Base-by-base conservation (phyloP, 2,329 filamentous ascomycete species). In the Bipolaris bicolor region DNA sequence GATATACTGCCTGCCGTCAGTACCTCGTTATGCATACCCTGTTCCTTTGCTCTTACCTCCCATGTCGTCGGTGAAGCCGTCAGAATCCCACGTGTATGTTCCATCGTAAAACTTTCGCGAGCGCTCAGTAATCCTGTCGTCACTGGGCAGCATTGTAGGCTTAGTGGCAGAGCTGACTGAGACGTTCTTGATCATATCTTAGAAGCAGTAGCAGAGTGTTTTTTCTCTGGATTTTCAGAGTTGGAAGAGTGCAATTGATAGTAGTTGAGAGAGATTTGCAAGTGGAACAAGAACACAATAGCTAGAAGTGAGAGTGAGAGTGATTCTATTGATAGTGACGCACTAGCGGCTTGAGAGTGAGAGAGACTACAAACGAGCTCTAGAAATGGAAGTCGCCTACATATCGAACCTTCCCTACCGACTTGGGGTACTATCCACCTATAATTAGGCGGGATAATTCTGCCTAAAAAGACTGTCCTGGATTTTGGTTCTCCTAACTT, bases 31-130 rank as follows among this genome's bases (percentile, higher is more conserved):
- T 5, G 7, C 3, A 20, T 13, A 15, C 5, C 5, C 0, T 6
- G 18, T 3, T 43, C 7, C 5, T 37, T 16, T 11, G 16, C 44
- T 39, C 62, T 54, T 62, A 66, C 70, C 59, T 33, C 65, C 69
- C 5, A 46, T 24, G 3, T 70, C 67, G 29, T 74, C 70, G 24
- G 61, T 63, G 37, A 71, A 74, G 24, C 72, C 71, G 20, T 68
- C 46, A 0, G 57, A 48, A 47, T 65, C 46, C 66, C 67, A 68
- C 20, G 37, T 52, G 33, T 68, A 71, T 5, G 65, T 70, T 24
- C 70, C 70, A 22, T 73, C 57, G 50, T 73, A 74, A 62, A 75
- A 75, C 24, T 66, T 67, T 7, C 50, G 58, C 5, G 71, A 74
- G 37, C 61, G 47, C 40, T 68, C 61, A 10, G 55, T 65, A n/a